A percentile compares a stretch with the other conserved stretches of the same genome.
These are phyloP conservation scores for Stromatinia cepivora DNA, from an alignment of 2,329 filamentous ascomycete genomes.

Conservation along the genomic window DNA sequence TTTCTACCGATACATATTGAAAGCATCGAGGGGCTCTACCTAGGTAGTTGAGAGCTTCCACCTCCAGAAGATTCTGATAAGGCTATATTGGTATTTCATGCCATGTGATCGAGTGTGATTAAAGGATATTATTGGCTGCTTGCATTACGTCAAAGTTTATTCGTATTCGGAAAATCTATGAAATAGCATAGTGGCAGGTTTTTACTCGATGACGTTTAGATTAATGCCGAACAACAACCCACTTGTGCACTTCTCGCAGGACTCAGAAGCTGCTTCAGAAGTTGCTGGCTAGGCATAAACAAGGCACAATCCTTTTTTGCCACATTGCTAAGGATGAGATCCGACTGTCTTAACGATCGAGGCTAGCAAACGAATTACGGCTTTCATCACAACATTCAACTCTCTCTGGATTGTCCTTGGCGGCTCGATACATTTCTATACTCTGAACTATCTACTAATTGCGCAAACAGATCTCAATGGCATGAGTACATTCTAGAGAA, in stretches of 20 bases:
- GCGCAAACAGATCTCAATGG: neutral
- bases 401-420: neutral
- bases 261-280: neutral
- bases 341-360: conserved; percentile 1
- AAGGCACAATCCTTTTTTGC: neutral
- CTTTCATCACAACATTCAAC: neutral
- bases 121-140: neutral
- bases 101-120: neutral
- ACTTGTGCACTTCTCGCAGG: neutral
- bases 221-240: neutral
- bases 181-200: neutral
- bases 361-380: neutral
- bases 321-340: conserved; percentile 7
- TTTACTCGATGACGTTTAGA: conserved; percentile 10
- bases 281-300: neutral
- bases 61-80: neutral
- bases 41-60: neutral
- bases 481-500: neutral
- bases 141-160: neutral
- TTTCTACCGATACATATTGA: neutral
- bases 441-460: neutral
- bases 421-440: neutral
- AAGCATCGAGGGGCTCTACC: neutral
- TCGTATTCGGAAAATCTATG: conserved; percentile 14
- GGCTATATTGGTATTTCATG: neutral